Evolutionary conservation across 2,329 filamentous ascomycete genomes (phyloP).

Genomic region (Colletotrichum liaoningense): DNA sequence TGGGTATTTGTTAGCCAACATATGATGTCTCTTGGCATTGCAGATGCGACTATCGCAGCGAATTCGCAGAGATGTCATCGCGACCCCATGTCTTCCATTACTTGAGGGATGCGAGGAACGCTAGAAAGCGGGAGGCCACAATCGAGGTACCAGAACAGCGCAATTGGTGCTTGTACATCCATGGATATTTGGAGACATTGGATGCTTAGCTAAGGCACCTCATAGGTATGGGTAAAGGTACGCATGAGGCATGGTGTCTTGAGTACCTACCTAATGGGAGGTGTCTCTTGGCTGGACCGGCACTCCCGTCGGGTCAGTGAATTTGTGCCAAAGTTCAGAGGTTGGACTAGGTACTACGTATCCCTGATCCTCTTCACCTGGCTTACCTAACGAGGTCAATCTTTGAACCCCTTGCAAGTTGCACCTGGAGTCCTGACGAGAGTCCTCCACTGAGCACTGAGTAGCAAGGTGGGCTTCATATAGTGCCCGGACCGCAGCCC

Average conservation of each 20-base stretch:
- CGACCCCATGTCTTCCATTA: background rate
- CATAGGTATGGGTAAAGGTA: no score
- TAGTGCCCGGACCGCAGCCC: background rate
- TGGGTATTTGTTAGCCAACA: background rate
- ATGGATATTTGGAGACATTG: no score
- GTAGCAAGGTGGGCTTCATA: background rate
- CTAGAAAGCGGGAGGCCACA: background rate
- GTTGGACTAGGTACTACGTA: background rate
- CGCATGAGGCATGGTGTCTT: no score
- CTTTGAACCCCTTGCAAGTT: no score
- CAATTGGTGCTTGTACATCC: no score
- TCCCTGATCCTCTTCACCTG: background rate
- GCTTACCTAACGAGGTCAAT: no score
- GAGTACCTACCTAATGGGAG: no score
- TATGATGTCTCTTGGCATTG: background rate
- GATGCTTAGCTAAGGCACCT: background rate
- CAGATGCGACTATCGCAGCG: background rate
- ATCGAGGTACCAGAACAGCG: background rate
- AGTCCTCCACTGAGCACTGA: no score
- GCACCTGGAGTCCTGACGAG: no score
- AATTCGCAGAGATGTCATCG: background rate
- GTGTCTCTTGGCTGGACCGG: conserved; percentile 4
- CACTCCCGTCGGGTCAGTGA: background rate
- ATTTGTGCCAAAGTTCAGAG: background rate
- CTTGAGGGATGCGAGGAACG: background rate